phyloP scores from a whole-genome alignment of 192 early-diverging fungal genomes.

The Backusella mclennaniae region DNA sequence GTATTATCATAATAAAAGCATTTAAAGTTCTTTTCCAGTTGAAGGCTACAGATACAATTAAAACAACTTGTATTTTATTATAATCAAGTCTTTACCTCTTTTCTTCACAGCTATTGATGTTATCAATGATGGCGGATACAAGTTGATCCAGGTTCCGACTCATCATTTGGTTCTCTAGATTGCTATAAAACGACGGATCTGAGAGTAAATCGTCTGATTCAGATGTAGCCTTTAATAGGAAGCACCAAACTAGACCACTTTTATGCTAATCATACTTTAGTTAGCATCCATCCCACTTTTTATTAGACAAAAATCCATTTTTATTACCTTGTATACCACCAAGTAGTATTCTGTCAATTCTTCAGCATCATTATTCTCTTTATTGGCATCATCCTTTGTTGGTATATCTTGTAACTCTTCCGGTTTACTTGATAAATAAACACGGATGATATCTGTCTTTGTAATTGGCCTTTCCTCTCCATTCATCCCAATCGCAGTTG shows the following conservation, averaged over 20 bases:
- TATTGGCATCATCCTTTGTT: neutral
- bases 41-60: neutral
- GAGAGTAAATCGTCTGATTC: slow-evolving; percentile 14
- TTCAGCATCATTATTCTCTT: neutral
- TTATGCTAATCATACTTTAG: slow-evolving; percentile 14
- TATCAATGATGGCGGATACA: neutral
- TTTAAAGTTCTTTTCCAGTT: slow-evolving; percentile 29
- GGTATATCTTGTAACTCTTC: neutral
- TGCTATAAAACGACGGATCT: slow-evolving; percentile 28
- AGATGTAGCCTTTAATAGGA: slow-evolving; percentile 19
- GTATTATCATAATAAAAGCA: slow-evolving; percentile 46
- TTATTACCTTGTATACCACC: slow-evolving; percentile 34
- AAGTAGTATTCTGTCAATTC: slow-evolving; percentile 29
- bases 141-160: slow-evolving; percentile 15
- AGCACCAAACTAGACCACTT: slow-evolving; percentile 29
- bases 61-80: too few species aligned
- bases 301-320: too few species aligned
- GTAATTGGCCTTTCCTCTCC: slow-evolving; percentile 20
- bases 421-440: slow-evolving; percentile 21
- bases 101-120: slow-evolving; percentile 22
- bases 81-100: slow-evolving; percentile 20
- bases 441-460: slow-evolving; percentile 27
- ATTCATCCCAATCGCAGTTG: slow-evolving; percentile 16
- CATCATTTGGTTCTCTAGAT: slow-evolving; percentile 23
- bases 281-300: too few species aligned